These are phyloP conservation scores for Rhynchospora tenuis DNA, from an alignment of 176 grass and related monocot species.

Conservation along the genomic window DNA sequence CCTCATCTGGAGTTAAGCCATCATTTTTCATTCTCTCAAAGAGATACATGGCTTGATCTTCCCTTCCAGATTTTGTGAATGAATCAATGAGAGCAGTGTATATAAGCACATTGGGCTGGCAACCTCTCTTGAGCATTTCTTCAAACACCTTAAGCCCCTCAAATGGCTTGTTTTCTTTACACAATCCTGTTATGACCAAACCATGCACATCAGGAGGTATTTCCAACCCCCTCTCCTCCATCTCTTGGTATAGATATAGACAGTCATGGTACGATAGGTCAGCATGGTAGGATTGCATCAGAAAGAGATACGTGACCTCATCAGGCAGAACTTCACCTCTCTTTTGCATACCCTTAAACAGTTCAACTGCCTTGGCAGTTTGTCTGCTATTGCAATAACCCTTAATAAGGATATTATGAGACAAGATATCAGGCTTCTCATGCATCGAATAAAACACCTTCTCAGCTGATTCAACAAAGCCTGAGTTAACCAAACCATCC, in stretches of 20 bases:
- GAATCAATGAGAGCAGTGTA: slow-evolving; percentile 66
- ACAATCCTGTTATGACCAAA: slow-evolving; percentile 49
- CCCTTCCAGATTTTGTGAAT: slow-evolving; percentile 49
- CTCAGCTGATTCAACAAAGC: slow-evolving; percentile 62
- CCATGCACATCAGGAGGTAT: slow-evolving; percentile 72
- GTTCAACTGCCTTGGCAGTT: slow-evolving; percentile 34
- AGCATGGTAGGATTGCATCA: slow-evolving; percentile 67
- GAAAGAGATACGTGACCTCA: slow-evolving; percentile 67
- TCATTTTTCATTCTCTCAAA: slow-evolving; percentile 74
- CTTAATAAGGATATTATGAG: slow-evolving; percentile 82
- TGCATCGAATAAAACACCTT: slow-evolving; percentile 83
- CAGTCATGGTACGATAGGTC: slow-evolving; percentile 45
- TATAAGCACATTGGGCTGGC: slow-evolving; percentile 48
- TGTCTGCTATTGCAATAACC: slow-evolving; percentile 56
- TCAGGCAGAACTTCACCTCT: slow-evolving; percentile 40
- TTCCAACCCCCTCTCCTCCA: slow-evolving; percentile 65
- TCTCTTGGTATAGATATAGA: slow-evolving; percentile 58
- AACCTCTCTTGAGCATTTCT: slow-evolving; percentile 53
- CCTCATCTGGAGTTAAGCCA: slow-evolving; percentile 42
- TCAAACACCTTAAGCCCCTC: slow-evolving; percentile 69
- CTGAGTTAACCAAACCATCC: slow-evolving; percentile 63
- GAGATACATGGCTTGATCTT: slow-evolving; percentile 46
- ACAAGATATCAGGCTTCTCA: slow-evolving; percentile 45
- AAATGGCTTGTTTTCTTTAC: slow-evolving; percentile 67
- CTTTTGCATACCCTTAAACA: slow-evolving; percentile 42